Conservation (phyloP, 2,329 filamentous ascomycete genomes). For the Diaporthe ampelina region DNA sequence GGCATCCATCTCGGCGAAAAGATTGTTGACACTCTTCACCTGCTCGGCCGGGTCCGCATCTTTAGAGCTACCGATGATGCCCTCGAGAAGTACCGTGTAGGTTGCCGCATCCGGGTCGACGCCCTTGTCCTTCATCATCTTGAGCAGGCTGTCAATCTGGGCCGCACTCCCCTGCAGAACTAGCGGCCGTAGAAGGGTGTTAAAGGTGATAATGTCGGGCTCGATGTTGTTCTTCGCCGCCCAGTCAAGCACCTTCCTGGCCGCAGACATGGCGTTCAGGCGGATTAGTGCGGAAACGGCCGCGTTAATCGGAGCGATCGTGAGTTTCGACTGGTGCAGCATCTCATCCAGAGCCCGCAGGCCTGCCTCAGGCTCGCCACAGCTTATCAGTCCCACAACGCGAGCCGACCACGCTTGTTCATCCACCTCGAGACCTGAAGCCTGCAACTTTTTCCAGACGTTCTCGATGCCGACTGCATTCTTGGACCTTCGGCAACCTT, state of each 20-base stretch:
- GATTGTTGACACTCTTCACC: slow-evolving; percentile 61
- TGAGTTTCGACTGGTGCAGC: slow-evolving; percentile 56
- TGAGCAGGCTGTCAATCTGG: slow-evolving; percentile 67
- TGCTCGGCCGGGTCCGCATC: slow-evolving; percentile 63
- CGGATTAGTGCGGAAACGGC: slow-evolving; percentile 74
- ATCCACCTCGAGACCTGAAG: slow-evolving; percentile 73
- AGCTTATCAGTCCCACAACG: slow-evolving; percentile 74
- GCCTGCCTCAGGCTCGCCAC: slow-evolving; percentile 67
- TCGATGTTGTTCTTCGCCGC: slow-evolving; percentile 67
- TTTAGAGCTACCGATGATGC: slow-evolving; percentile 61
- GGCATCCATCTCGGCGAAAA: slow-evolving; percentile 71
- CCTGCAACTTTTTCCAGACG: slow-evolving; percentile 76
- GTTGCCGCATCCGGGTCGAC: slow-evolving; percentile 76
- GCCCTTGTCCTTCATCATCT: slow-evolving; percentile 69
- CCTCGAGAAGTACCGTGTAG: slow-evolving; percentile 79
- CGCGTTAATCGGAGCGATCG: slow-evolving; percentile 76
- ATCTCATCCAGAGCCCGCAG: slow-evolving; percentile 77
- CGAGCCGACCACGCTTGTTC: slow-evolving; percentile 77
- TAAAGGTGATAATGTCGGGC: slow-evolving; percentile 74
- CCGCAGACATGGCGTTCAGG: slow-evolving; percentile 60
- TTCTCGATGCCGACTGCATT: slow-evolving; percentile 72
- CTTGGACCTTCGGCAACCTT: slow-evolving; percentile 73
- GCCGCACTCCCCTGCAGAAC: slow-evolving; percentile 63
- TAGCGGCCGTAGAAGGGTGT: slow-evolving; percentile 75
- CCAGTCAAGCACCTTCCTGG: slow-evolving; percentile 70